Evolutionary conservation across 202 grass and related monocot species (phyloP).

Genomic region (Zizania palustris): DNA sequence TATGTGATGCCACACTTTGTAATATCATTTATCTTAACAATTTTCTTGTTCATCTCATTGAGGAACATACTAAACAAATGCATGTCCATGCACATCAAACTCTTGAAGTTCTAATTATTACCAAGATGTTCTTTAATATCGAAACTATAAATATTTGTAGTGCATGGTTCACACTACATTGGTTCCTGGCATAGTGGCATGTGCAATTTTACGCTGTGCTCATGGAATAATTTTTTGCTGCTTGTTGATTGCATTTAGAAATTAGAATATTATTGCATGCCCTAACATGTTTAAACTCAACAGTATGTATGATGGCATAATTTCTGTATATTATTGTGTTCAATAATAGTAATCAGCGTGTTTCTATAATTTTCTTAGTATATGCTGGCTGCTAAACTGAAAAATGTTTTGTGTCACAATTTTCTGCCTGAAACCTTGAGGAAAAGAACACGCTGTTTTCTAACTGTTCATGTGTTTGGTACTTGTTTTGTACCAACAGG

Average conservation of each 20-base stretch:
- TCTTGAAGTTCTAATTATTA: neutral
- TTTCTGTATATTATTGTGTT: slow-evolving; percentile 4
- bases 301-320: neutral
- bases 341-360: slow-evolving; percentile 11
- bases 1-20: slow-evolving; percentile 4
- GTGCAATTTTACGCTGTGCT: neutral
- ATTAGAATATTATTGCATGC: slow-evolving; percentile 16
- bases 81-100: neutral
- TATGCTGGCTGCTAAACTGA: slow-evolving; percentile 19
- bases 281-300: neutral
- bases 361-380: slow-evolving; percentile 7
- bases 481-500: slow-evolving; percentile 50
- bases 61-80: slow-evolving; percentile 12
- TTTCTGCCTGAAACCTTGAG: slow-evolving; percentile 10
- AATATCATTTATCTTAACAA: slow-evolving; percentile 25
- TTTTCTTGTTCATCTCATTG: slow-evolving; percentile 4
- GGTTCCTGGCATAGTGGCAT: neutral
- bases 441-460: neutral
- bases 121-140: slow-evolving; percentile 29
- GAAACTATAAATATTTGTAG: slow-evolving; percentile 28
- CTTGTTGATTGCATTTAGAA: slow-evolving; percentile 14
- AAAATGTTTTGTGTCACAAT: neutral
- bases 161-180: neutral
- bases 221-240: neutral
- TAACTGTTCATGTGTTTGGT: slow-evolving; percentile 21